phyloP scores from a whole-genome alignment of 2,329 filamentous ascomycete genomes.

The Metarhizium sp. region DNA sequence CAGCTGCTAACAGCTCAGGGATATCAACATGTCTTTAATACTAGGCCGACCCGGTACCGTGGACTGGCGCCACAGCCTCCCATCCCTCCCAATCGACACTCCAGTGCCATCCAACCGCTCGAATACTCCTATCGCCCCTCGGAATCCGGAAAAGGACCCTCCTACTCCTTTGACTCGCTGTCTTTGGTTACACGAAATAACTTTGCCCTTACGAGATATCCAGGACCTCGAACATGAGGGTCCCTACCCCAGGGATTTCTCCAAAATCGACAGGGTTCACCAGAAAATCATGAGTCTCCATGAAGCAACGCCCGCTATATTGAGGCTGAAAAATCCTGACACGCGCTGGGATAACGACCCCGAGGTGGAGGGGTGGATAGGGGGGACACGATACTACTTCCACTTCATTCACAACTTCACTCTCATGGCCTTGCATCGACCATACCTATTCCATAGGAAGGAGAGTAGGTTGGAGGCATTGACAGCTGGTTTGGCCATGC shows the following conservation, averaged over 20 bases:
- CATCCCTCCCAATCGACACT: conserved; percentile 44
- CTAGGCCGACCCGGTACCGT: conserved; percentile 48
- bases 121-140: conserved; percentile 36
- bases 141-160: conserved; percentile 37
- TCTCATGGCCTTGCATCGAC: conserved; percentile 50
- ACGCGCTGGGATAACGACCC: conserved; percentile 45
- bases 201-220: conserved; percentile 41
- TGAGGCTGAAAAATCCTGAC: conserved; percentile 47
- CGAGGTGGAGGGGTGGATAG: conserved; percentile 41
- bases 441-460: conserved; percentile 50
- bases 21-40: conserved; percentile 42
- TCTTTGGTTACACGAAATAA: conserved; percentile 40
- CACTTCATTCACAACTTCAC: conserved; percentile 43
- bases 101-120: conserved; percentile 36
- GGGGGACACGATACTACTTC: conserved; percentile 32
- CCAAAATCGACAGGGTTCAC: conserved; percentile 45
- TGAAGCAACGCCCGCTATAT: conserved; percentile 38
- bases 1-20: conserved; percentile 26
- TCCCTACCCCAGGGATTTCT: conserved; percentile 43
- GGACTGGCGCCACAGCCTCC: conserved; percentile 36
- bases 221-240: conserved; percentile 47
- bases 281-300: conserved; percentile 37
- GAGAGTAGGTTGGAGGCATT: conserved; percentile 46
- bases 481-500: conserved; percentile 43
- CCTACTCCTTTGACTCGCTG: conserved; percentile 47